Conservation (phyloP, 345 rosid genomes). For the Eucalyptus tenuipes region DNA sequence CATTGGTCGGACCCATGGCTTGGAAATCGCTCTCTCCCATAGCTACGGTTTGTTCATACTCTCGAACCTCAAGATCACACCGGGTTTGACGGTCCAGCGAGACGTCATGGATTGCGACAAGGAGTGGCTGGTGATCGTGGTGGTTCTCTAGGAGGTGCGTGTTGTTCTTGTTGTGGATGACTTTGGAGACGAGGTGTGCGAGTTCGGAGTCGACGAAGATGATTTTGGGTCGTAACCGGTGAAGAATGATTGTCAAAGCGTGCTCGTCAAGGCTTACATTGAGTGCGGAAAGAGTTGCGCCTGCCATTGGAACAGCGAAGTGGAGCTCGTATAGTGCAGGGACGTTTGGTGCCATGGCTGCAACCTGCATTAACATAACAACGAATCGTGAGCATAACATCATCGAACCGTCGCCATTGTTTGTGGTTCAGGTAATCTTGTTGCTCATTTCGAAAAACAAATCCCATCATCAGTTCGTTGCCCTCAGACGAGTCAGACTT, state of each 20-base stretch:
- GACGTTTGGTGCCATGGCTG: neutral
- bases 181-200: neutral
- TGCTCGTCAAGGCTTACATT: slow-evolving; percentile 19
- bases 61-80: neutral
- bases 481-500: no score
- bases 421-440: no score
- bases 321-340: neutral
- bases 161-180: neutral
- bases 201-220: slow-evolving; percentile 33
- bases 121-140: neutral
- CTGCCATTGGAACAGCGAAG: slow-evolving; percentile 42
- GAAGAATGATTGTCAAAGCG: slow-evolving; percentile 9
- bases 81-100: neutral
- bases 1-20: slow-evolving; percentile 9
- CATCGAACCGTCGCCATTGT: no score
- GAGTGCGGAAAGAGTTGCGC: slow-evolving; percentile 23
- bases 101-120: slow-evolving; percentile 13
- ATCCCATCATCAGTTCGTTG: no score
- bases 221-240: slow-evolving; percentile 18
- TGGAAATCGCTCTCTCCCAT: slow-evolving; percentile 12
- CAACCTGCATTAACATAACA: neutral
- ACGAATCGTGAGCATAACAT: neutral
- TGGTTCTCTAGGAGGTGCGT: neutral
- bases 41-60: slow-evolving; percentile 15
- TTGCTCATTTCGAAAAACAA: no score